Evolutionary conservation across 306 rosid genomes (phyloP), one percentile per base, ranked within the genome.

Genomic region (Lathyrus aphaca): DNA sequence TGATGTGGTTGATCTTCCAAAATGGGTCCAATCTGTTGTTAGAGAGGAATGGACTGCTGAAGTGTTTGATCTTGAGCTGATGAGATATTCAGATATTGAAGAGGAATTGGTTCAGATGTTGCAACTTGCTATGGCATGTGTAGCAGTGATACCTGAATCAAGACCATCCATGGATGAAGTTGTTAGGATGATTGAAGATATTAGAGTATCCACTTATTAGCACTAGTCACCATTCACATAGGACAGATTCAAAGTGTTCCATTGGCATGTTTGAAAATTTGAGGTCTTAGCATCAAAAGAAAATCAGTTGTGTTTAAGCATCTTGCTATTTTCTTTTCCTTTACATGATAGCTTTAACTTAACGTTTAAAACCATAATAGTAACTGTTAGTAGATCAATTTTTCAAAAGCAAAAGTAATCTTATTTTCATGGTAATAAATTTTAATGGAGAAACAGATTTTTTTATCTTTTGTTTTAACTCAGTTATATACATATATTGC

Each of bases 41-140:
- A 75, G 96, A 63, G 96, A 90, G 81, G 98, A 90, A 64, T 86
- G 98, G 98, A 94, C 97, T 60, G 81, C 92, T 9, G 98, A 94
- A 89, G 98, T 94, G 71, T 90, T 94, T 82, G 97, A 94, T 77
- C 82, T 88, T 19, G 91, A 93, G 80, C 84, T 93, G 0, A 88
- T 87, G 90, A 87, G 80, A 66, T 81, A 81, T 53, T 83, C 81
- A 53, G 83, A 87, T 48, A 90, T 90, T 58, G 98, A 90, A 84
- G 98, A 93, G 60, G 98, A 94, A 74, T 25, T 90, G 76, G 96
- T 94, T 62, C 98, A 94, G 77, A 90, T 90, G 96, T 87, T 94
- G 71, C 97, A 23, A 94, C 81, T 94, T 55, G 97, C 94, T 63
- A 88, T 94, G 97, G 90, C 96, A 3, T 90, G 98, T 25, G 98